Percentiles rank a stretch among this genome's conserved stretches.
These are phyloP conservation scores for Scutellaria baicalensis DNA, from an alignment of 257 asterid genomes.

Conservation along the genomic window DNA sequence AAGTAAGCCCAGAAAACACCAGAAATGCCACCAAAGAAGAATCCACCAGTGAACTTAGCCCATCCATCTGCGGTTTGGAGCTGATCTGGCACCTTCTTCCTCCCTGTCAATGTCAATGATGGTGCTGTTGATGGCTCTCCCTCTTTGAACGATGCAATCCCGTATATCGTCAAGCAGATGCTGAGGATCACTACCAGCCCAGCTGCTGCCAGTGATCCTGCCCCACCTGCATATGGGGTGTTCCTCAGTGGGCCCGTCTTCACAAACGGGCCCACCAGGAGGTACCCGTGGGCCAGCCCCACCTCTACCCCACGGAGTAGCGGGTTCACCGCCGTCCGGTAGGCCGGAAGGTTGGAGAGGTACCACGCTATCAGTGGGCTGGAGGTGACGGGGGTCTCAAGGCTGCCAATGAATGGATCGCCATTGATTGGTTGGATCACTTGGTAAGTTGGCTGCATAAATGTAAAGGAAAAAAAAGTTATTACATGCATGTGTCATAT, in stretches of 20 bases:
- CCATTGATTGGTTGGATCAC: conserved; percentile 90
- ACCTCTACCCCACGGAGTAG: conserved; percentile 74
- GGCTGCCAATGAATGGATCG: conserved; percentile 95
- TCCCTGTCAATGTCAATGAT: conserved; percentile 63
- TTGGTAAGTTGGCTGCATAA: conserved; percentile 87
- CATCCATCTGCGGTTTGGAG: conserved; percentile 94
- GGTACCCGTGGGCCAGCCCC: conserved; percentile 85
- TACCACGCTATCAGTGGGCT: conserved; percentile 96
- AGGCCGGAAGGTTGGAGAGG: conserved; percentile 87
- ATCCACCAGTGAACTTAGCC: conserved; percentile 92
- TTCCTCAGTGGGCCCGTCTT: conserved; percentile 73
- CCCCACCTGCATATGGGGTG: conserved; percentile 52
- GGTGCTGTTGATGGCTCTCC: conserved; percentile 82
- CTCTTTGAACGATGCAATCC: conserved; percentile 72
- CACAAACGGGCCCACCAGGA: conserved; percentile 83
- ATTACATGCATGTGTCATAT: not conserved
- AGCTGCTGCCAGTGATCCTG: conserved; percentile 82
- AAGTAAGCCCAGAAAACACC: conserved; percentile 95
- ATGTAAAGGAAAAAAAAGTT: too few relatives aligned
- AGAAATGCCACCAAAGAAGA: conserved; percentile 94
- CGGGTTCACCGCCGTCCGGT: conserved; percentile 82
- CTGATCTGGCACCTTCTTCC: conserved; percentile 80
- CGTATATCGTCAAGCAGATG: conserved; percentile 66
- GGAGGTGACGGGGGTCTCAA: conserved; percentile 91
- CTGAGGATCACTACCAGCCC: conserved; percentile 77